phyloP scores from a whole-genome alignment of 1,284 basidiomycete species.

The Serendipita sp. region DNA sequence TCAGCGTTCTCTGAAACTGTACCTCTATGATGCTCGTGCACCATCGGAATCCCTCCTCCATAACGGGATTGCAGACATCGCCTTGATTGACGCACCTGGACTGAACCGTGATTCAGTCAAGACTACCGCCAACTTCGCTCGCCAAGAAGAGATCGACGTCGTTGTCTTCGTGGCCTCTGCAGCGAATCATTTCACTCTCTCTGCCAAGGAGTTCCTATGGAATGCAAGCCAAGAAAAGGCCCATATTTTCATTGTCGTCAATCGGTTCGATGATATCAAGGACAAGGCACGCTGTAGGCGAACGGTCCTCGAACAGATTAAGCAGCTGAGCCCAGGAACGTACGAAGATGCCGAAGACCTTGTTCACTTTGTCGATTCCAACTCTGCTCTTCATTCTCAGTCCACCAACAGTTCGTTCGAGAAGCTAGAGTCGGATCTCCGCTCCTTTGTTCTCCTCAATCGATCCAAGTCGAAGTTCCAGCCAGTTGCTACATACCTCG shows the following conservation, averaged over 20 bases:
- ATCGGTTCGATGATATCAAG: conserved; percentile 92
- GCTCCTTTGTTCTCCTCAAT: conserved; percentile 92
- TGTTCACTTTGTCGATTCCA: conserved; percentile 96
- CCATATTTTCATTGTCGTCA: conserved; percentile 96
- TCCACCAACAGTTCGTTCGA: conserved; percentile 64
- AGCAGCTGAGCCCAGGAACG: conserved; percentile 79
- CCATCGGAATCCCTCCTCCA: conserved; percentile 75
- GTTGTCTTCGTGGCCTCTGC: conserved; percentile 97
- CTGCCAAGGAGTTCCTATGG: conserved; percentile 87
- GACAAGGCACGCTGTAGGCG: conserved; percentile 91
- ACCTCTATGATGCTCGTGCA: conserved; percentile 62
- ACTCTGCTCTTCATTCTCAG: conserved; percentile 46
- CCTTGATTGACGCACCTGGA: conserved; percentile 96
- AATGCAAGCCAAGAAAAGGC: conserved; percentile 95
- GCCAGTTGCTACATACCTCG: conserved; percentile 88
- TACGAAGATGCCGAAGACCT: conserved; percentile 86
- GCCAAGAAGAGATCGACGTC: conserved; percentile 97
- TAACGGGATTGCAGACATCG: conserved; percentile 95
- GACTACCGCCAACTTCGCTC: conserved; percentile 91
- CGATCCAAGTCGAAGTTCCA: conserved; percentile 90
- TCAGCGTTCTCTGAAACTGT: conserved; percentile 68
- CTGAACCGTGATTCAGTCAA: conserved; percentile 92
- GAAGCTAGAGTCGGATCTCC: conserved; percentile 80
- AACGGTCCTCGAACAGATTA: conserved; percentile 88
- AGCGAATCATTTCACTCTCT: conserved; percentile 97